Evolutionary conservation across 2,329 filamentous ascomycete genomes (phyloP).

Genomic region (Stagonosporopsis tanaceti): DNA sequence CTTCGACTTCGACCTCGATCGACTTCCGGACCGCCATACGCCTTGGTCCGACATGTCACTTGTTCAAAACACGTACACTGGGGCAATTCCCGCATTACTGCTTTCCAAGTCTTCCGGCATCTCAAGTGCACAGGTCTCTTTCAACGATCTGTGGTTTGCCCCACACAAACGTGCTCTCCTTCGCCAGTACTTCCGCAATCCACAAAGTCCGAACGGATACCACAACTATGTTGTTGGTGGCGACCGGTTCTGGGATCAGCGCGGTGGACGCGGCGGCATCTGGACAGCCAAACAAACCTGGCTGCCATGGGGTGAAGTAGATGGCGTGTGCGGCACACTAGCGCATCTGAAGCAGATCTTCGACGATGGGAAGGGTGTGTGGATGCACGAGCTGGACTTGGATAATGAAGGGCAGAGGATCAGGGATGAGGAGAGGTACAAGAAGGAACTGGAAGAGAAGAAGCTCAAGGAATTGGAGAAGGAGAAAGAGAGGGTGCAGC

Average conservation of each 20-base stretch:
- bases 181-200: constrained; percentile 57
- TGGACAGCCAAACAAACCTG: constrained; percentile 60
- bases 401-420: constrained; percentile 25
- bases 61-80: constrained; percentile 58
- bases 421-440: constrained; percentile 23
- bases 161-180: constrained; percentile 59
- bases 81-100: constrained; percentile 56
- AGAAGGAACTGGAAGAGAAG: constrained; percentile 22
- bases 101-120: constrained; percentile 30
- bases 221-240: constrained; percentile 57
- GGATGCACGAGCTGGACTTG: constrained; percentile 43
- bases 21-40: constrained; percentile 51
- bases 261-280: constrained; percentile 62
- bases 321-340: constrained; percentile 44
- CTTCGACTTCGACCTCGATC: constrained; percentile 48
- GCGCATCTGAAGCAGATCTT: constrained; percentile 57
- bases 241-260: constrained; percentile 58
- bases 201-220: constrained; percentile 54
- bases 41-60: constrained; percentile 56
- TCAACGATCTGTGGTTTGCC: constrained; percentile 60
- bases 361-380: constrained; percentile 55
- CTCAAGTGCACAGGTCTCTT: constrained; percentile 42
- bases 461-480: constrained; percentile 23
- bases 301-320: constrained; percentile 59
- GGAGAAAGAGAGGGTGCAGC: constrained; percentile 17